Percentiles rank a stretch among this genome's conserved stretches.
phyloP scores from a whole-genome alignment of 371 early-diverging fungal genomes.

The Mucor sp. region DNA sequence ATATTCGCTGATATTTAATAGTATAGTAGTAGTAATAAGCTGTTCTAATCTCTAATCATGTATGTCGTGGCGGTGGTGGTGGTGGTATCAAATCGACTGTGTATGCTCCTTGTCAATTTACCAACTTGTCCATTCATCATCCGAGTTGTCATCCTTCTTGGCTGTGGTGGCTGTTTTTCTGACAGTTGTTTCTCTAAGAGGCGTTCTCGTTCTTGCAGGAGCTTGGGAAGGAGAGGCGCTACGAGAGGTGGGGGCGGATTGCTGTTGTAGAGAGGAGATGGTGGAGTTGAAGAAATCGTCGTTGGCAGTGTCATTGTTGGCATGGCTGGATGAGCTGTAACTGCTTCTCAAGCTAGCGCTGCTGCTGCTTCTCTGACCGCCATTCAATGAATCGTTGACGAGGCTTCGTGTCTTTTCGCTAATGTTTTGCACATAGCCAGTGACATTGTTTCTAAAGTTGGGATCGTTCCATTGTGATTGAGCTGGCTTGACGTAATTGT shows the following conservation, averaged over 20 bases:
- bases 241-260: constrained; percentile 34
- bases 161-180: constrained; percentile 11
- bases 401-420: constrained; percentile 58
- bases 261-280: constrained; percentile 42
- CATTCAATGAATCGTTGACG: constrained; percentile 11
- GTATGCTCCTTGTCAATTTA: constrained; percentile 10
- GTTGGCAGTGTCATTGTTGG: constrained; percentile 6
- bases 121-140: constrained; percentile 62
- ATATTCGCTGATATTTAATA: too few relatives aligned
- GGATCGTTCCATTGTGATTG: constrained; percentile 82
- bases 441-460: constrained; percentile 73
- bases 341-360: constrained; percentile 17
- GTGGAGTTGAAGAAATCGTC: constrained; percentile 54
- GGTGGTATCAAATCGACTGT: neutral
- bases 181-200: constrained; percentile 29
- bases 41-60: neutral
- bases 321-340: constrained; percentile 11
- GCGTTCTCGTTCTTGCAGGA: constrained; percentile 31
- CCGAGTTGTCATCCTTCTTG: constrained; percentile 44
- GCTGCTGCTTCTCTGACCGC: neutral
- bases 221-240: constrained; percentile 37
- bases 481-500: constrained; percentile 81
- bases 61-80: too few relatives aligned
- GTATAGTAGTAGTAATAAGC: too few relatives aligned
- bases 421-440: constrained; percentile 66